Evolutionary conservation across 495 filamentous ascomycete species (phyloP).

Genomic region (Thozetella sp.): DNA sequence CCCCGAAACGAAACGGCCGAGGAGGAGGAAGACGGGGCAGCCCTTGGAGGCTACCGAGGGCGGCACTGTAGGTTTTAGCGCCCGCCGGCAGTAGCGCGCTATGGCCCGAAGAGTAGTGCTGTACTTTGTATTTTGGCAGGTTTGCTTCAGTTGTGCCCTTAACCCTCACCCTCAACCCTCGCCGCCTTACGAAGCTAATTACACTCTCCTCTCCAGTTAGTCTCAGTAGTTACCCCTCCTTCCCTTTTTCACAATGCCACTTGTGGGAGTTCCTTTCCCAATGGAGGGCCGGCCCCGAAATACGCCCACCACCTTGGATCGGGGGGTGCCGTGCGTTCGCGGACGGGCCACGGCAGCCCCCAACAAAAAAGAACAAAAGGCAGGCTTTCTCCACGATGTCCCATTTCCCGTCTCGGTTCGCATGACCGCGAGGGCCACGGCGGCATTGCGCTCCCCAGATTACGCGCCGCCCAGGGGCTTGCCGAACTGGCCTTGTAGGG

Average conservation of each 20-base stretch:
- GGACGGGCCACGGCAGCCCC: background rate
- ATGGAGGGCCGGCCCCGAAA: background rate
- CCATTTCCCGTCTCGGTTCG: background rate
- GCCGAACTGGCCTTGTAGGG: too few relatives aligned
- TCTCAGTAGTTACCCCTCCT: too few relatives aligned
- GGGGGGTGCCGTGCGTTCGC: too few relatives aligned
- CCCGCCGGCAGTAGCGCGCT: too few relatives aligned
- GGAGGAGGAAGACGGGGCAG: background rate
- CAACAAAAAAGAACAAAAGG: background rate
- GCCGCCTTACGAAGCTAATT: too few relatives aligned
- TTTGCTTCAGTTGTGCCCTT: too few relatives aligned
- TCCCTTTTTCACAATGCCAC: too few relatives aligned
- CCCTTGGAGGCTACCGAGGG: background rate
- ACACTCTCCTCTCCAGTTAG: too few relatives aligned
- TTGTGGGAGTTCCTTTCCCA: too few relatives aligned
- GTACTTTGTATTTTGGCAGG: too few relatives aligned
- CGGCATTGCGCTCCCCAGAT: background rate
- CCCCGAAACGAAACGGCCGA: constrained; percentile 1
- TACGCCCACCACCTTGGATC: background rate
- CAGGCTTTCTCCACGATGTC: constrained; percentile 1
- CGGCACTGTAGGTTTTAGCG: background rate
- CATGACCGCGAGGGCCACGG: background rate
- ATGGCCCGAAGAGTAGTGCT: too few relatives aligned
- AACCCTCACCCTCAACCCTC: too few relatives aligned
- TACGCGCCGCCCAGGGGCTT: background rate